These are phyloP conservation scores for Platismatia glauca DNA, from an alignment of 495 filamentous ascomycete species.

Conservation along the genomic window DNA sequence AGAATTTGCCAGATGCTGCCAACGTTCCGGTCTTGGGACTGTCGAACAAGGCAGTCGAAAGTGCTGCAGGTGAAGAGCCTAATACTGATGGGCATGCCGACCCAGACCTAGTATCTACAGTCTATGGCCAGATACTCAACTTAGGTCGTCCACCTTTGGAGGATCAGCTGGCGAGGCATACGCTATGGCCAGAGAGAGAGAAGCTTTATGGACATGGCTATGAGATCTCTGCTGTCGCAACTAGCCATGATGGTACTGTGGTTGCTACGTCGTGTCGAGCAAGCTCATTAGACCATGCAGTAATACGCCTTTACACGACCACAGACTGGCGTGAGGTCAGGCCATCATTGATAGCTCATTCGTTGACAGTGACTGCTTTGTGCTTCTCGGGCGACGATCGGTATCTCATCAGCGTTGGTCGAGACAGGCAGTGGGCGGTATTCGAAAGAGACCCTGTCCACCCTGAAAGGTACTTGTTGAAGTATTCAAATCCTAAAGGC, in stretches of 20 bases:
- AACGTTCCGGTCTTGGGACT: constrained; percentile 91
- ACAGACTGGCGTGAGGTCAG: constrained; percentile 77
- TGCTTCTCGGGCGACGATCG: constrained; percentile 67
- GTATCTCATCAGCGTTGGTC: constrained; percentile 75
- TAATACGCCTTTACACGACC: constrained; percentile 84
- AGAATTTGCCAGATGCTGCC: constrained; percentile 69
- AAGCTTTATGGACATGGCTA: constrained; percentile 99
- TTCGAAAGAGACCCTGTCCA: constrained; percentile 45
- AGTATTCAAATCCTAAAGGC: constrained; percentile 64
- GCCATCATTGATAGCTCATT: constrained; percentile 70
- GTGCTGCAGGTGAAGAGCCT: constrained; percentile 44
- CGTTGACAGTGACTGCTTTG: constrained; percentile 72
- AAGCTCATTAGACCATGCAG: constrained; percentile 84
- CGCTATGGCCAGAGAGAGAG: constrained; percentile 90
- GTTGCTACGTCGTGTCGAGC: constrained; percentile 93
- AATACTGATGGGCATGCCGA: constrained; percentile 18
- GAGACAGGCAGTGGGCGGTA: constrained; percentile 84
- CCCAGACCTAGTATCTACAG: constrained; percentile 23
- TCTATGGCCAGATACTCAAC: constrained; percentile 28
- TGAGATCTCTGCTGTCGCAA: constrained; percentile 87
- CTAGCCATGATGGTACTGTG: constrained; percentile 59
- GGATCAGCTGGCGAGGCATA: constrained; percentile 79
- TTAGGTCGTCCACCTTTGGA: constrained; percentile 72
- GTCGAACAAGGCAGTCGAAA: constrained; percentile 84
- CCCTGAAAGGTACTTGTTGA: constrained; percentile 42